Conservation (phyloP, 768 basidiomycete genomes). For the Cytidiella melzeri region DNA sequence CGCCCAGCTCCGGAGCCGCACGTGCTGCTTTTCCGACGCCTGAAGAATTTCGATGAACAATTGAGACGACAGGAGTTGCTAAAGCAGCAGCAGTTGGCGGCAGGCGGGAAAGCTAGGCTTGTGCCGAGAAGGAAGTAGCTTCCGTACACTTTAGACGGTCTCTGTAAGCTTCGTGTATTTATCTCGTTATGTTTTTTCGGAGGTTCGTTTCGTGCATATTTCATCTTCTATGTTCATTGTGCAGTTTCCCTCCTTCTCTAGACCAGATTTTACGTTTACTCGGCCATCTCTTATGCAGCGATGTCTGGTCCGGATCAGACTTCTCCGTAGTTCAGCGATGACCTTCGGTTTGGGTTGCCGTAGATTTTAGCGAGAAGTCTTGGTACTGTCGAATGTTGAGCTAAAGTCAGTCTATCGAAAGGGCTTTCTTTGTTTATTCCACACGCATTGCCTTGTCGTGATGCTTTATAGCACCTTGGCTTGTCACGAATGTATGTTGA, state of each 20-base stretch:
- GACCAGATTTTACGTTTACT: constrained; percentile 3
- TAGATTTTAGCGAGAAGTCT: too few species aligned
- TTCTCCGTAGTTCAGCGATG: too few species aligned
- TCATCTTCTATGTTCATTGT: constrained; percentile 1
- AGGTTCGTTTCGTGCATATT: not conserved
- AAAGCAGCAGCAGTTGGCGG: constrained; percentile 15
- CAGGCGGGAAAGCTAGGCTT: constrained; percentile 22
- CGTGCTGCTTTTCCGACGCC: constrained; percentile 86
- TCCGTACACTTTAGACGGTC: not conserved
- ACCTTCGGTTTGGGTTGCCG: too few species aligned
- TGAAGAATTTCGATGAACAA: constrained; percentile 51
- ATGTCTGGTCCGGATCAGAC: too few species aligned
- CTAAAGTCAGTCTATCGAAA: too few species aligned
- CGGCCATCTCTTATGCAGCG: not conserved
- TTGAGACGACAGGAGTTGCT: constrained; percentile 14
- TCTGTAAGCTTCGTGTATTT: constrained; percentile 1
- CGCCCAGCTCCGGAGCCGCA: constrained; percentile 84
- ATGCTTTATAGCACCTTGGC: too few species aligned
- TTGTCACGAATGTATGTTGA: too few species aligned
- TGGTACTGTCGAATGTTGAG: too few species aligned
- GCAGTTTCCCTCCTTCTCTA: not conserved
- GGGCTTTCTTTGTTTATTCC: too few species aligned
- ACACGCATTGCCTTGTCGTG: too few species aligned
- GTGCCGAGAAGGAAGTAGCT: constrained; percentile 34
- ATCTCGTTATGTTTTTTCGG: not conserved